Evolutionary conservation across 2,329 filamentous ascomycete species (phyloP).

Genomic region (Tolypocladium album): DNA sequence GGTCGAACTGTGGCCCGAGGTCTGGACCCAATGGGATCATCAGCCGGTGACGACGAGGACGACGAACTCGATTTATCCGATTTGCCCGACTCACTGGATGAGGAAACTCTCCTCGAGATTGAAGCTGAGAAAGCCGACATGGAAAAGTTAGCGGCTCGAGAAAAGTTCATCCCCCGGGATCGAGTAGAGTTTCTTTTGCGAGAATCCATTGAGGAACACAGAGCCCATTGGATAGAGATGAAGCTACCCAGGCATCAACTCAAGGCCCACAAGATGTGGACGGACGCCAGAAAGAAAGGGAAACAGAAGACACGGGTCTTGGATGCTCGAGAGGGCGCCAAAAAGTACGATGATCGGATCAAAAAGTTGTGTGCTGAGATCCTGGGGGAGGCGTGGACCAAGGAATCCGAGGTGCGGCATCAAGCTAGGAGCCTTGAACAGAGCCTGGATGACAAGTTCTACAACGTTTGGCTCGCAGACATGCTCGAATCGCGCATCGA

Average conservation of each 20-base stretch:
- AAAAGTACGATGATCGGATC: constrained; percentile 39
- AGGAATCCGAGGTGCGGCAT: constrained; percentile 36
- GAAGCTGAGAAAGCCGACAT: constrained; percentile 28
- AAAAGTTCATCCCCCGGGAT: constrained; percentile 25
- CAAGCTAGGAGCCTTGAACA: constrained; percentile 51
- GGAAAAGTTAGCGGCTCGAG: constrained; percentile 4
- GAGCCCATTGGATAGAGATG: constrained; percentile 43
- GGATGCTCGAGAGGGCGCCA: constrained; percentile 28
- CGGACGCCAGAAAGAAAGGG: constrained; percentile 33
- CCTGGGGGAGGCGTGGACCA: constrained; percentile 38
- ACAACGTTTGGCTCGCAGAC: constrained; percentile 37
- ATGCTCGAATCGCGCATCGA: constrained; percentile 30
- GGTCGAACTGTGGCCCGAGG: constrained; percentile 7
- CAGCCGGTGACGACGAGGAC: constrained; percentile 26
- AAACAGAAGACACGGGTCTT: constrained; percentile 27
- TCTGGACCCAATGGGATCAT: constrained; percentile 5
- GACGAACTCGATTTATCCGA: constrained; percentile 33
- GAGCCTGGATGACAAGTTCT: constrained; percentile 51
- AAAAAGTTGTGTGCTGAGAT: constrained; percentile 44
- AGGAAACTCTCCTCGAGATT: constrained; percentile 51
- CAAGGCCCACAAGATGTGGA: constrained; percentile 54
- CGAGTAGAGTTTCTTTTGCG: constrained; percentile 43
- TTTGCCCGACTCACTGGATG: constrained; percentile 29
- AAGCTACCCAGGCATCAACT: constrained; percentile 44
- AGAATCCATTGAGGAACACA: constrained; percentile 37